Conservation (phyloP, 2,329 filamentous ascomycete genomes). For the Phyllosticta paracitricarpa region DNA sequence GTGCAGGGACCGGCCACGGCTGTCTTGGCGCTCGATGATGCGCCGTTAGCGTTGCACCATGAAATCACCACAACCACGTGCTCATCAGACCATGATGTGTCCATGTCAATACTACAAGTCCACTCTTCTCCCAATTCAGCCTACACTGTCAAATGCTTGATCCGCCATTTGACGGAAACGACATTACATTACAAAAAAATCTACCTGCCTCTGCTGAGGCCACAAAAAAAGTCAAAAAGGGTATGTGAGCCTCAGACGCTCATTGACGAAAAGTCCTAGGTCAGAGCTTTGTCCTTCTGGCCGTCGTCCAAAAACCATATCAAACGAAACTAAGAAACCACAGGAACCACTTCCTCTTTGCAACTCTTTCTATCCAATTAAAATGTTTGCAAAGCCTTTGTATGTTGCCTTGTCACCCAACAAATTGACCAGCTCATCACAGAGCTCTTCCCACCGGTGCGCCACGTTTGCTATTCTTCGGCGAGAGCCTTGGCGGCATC, state of each 20-base stretch:
- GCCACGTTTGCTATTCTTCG: background rate
- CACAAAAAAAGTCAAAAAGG: background rate
- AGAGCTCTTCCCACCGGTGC: background rate
- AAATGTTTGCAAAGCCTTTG: background rate
- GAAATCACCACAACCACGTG: constrained; percentile 8
- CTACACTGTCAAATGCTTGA: background rate
- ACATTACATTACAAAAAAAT: background rate
- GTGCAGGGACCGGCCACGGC: background rate
- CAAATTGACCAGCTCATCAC: background rate
- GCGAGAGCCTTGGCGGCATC: background rate
- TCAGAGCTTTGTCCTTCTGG: background rate
- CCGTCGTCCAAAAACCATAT: background rate
- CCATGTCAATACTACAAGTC: constrained; percentile 3
- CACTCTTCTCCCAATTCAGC: background rate
- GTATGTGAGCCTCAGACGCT: background rate
- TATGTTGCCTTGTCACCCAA: background rate
- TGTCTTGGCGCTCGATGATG: background rate
- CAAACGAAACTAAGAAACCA: background rate
- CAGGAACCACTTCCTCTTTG: background rate
- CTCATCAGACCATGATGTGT: constrained; percentile 8
- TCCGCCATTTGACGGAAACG: background rate
- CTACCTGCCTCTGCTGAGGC: background rate
- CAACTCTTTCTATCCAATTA: background rate
- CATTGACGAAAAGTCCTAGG: background rate
- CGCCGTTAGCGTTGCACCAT: background rate